Evolutionary conservation across 129 eudicot species (phyloP).

Genomic region (Rutidosis leptorrhynchoides): DNA sequence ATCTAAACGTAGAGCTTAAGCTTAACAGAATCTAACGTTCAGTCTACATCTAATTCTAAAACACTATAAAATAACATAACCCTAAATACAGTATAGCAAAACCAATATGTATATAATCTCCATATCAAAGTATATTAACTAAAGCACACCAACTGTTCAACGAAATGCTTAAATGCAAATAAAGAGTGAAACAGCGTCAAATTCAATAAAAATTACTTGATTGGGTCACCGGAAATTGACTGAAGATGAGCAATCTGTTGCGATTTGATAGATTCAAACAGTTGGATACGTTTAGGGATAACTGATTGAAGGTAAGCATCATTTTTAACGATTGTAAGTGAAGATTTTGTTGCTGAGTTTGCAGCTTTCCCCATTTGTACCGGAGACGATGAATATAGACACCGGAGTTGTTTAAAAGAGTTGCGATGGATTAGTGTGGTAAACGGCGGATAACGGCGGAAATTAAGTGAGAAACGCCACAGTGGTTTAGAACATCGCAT

Average conservation of each 20-base stretch:
- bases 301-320: slow-evolving; percentile 57
- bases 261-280: slow-evolving; percentile 51
- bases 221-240: slow-evolving; percentile 51
- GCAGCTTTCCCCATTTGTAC: slow-evolving; percentile 38
- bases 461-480: too few species aligned
- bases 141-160: not conserved
- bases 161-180: not conserved
- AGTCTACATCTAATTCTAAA: not conserved
- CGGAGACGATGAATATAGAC: slow-evolving; percentile 6
- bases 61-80: not conserved
- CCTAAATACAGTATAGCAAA: too few species aligned
- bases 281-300: slow-evolving; percentile 59
- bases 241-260: slow-evolving; percentile 43
- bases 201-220: slow-evolving; percentile 39
- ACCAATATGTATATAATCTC: too few species aligned
- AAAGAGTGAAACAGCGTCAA: not conserved
- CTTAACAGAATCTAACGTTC: not conserved
- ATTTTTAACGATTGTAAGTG: slow-evolving; percentile 43
- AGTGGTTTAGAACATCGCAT: too few species aligned
- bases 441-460: slow-evolving; percentile 24
- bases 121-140: not conserved
- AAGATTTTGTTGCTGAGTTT: slow-evolving; percentile 29
- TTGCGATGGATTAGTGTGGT: not conserved
- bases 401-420: not conserved
- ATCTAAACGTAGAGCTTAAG: too few species aligned